These are phyloP conservation scores for Didymella pomorum DNA, from an alignment of 2,329 filamentous ascomycete species.

Conservation along the genomic window DNA sequence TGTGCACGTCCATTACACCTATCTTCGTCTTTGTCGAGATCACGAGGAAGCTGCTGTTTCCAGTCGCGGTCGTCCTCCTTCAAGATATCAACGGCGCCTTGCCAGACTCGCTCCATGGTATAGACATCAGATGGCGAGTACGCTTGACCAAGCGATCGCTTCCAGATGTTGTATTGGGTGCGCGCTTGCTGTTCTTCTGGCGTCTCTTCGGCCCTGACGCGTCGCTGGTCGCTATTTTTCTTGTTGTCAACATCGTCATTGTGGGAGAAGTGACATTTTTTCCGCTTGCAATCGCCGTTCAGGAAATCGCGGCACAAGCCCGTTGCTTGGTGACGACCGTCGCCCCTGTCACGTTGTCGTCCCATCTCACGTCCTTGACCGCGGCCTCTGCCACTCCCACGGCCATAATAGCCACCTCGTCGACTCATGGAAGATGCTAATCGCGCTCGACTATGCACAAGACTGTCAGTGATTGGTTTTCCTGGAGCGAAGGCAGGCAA, in stretches of 20 bases:
- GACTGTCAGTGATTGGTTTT: background rate
- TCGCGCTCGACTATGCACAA: background rate
- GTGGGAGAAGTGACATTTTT: slow-evolving; percentile 5
- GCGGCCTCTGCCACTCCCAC: background rate
- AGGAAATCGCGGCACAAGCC: background rate
- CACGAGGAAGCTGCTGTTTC: slow-evolving; percentile 42
- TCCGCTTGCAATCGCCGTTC: slow-evolving; percentile 8
- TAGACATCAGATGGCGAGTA: slow-evolving; percentile 25
- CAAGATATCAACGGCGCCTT: slow-evolving; percentile 38
- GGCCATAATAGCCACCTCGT: background rate
- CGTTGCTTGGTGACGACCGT: background rate
- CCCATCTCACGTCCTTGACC: background rate
- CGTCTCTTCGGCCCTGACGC: slow-evolving; percentile 24
- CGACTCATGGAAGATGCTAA: background rate
- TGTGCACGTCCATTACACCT: slow-evolving; percentile 39
- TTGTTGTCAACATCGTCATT: background rate
- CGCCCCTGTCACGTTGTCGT: background rate
- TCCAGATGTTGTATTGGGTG: slow-evolving; percentile 41
- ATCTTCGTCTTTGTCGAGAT: slow-evolving; percentile 41
- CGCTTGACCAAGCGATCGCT: slow-evolving; percentile 30
- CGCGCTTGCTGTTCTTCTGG: slow-evolving; percentile 34
- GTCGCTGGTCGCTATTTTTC: background rate
- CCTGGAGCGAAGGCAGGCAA: background rate
- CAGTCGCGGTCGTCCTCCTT: slow-evolving; percentile 41
- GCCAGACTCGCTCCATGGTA: slow-evolving; percentile 39